These are phyloP conservation scores for Phytophthora crassamura DNA, from an alignment of 352 stramenopile species.

Conservation along the genomic window DNA sequence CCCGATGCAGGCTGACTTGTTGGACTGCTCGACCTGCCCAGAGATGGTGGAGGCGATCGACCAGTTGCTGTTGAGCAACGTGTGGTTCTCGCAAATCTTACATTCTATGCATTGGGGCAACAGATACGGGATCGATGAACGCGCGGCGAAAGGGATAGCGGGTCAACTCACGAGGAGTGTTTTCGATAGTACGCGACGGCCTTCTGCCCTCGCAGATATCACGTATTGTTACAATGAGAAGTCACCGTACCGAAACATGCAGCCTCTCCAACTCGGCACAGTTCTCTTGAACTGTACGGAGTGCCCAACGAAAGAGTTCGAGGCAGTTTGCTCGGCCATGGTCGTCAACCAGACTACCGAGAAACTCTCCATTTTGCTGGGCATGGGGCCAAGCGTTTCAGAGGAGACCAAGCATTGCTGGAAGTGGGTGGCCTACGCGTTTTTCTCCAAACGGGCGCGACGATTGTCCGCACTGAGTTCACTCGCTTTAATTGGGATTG, in stretches of 20 bases:
- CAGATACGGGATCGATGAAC: slow-evolving; percentile 1
- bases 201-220: too few relatives aligned
- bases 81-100: slow-evolving; percentile 28
- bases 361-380: slow-evolving; percentile 9
- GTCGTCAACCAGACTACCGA: slow-evolving; percentile 28
- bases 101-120: slow-evolving; percentile 6
- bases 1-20: slow-evolving; percentile 21
- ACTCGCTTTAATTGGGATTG: slow-evolving; percentile 5
- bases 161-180: too few relatives aligned
- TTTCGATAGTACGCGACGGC: too few relatives aligned
- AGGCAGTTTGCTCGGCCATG: slow-evolving; percentile 13
- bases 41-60: slow-evolving; percentile 15
- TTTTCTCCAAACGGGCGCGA: slow-evolving; percentile 25
- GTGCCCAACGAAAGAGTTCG: too few relatives aligned
- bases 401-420: slow-evolving; percentile 11
- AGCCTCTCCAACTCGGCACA: slow-evolving; percentile 14
- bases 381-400: not conserved
- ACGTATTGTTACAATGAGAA: too few relatives aligned
- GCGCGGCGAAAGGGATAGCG: too few relatives aligned
- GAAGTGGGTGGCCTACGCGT: slow-evolving; percentile 31
- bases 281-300: slow-evolving; percentile 12
- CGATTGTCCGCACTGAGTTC: slow-evolving; percentile 7
- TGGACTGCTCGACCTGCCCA: not conserved
- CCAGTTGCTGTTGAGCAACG: slow-evolving; percentile 17
- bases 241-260: too few relatives aligned